Conservation (phyloP, 495 filamentous ascomycete species). For the Xylaria castorea region DNA sequence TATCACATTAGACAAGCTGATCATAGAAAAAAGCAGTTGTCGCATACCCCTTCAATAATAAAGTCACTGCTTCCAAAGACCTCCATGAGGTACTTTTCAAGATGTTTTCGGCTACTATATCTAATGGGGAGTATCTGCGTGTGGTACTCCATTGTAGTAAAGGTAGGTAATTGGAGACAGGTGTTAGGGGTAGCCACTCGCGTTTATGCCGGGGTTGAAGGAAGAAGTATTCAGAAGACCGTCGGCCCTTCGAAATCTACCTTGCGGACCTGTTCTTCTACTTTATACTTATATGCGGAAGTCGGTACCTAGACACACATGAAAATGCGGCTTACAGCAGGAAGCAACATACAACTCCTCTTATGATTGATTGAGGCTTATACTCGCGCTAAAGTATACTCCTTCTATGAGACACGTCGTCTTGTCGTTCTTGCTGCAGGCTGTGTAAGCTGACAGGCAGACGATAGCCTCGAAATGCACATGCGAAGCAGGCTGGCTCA, state of each 20-base stretch:
- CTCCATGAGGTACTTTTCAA: background rate
- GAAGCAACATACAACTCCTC: background rate
- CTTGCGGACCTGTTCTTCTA: background rate
- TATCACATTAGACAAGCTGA: background rate
- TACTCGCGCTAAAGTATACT: background rate
- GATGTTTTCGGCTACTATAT: background rate
- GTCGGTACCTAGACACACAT: too few species aligned
- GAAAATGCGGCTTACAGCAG: background rate
- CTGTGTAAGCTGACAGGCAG: background rate
- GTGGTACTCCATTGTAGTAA: background rate
- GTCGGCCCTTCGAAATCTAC: background rate
- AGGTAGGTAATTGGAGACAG: background rate
- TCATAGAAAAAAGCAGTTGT: background rate
- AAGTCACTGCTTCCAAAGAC: background rate
- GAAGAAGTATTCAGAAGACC: background rate
- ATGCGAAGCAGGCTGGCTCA: constrained; percentile 2
- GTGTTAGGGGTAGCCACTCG: background rate
- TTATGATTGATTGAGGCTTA: background rate
- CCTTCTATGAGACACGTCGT: background rate
- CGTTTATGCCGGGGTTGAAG: background rate
- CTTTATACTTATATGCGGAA: background rate
- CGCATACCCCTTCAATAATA: constrained; percentile 8
- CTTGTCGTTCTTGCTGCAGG: background rate
- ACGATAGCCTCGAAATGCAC: constrained; percentile 12
- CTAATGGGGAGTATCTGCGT: constrained; percentile 5